Evolutionary conservation across 164 flowering plant genomes (phyloP).

Genomic region (Hamamelis virginiana): DNA sequence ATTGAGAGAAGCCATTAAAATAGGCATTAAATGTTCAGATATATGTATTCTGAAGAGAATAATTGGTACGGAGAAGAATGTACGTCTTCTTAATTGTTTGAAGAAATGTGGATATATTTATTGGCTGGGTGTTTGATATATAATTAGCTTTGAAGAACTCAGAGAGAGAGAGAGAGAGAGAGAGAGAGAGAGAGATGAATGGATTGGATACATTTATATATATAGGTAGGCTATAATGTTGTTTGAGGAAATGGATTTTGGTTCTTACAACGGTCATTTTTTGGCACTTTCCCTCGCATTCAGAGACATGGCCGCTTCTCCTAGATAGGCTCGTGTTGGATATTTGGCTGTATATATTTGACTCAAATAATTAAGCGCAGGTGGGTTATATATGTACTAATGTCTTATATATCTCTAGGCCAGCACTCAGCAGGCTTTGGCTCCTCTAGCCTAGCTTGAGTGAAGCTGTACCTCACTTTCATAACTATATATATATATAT

Average conservation of each 20-base stretch:
- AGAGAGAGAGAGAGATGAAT: background rate
- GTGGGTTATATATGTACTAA: background rate
- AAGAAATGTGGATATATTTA: background rate
- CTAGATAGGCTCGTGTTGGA: background rate
- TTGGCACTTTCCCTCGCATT: conserved; percentile 7
- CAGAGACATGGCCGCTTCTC: background rate
- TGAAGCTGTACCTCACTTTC: too few species aligned
- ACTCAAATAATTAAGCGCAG: too few species aligned
- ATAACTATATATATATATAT: too few species aligned
- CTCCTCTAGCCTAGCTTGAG: too few species aligned
- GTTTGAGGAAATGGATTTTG: background rate
- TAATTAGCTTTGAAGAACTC: too few species aligned
- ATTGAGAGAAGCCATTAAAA: conserved; percentile 14
- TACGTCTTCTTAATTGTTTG: background rate
- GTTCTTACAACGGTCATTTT: conserved; percentile 35
- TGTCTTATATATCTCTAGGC: background rate
- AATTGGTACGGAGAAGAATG: background rate
- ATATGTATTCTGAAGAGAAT: background rate
- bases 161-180: background rate
- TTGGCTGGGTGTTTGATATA: background rate
- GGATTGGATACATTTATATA: background rate
- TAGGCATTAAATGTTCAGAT: conserved; percentile 6
- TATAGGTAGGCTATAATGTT: background rate
- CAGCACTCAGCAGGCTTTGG: background rate
- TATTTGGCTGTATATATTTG: conserved; percentile 12